Evolutionary conservation across 2,329 filamentous ascomycete species (phyloP).

Genomic region (Penicillium nordicum): DNA sequence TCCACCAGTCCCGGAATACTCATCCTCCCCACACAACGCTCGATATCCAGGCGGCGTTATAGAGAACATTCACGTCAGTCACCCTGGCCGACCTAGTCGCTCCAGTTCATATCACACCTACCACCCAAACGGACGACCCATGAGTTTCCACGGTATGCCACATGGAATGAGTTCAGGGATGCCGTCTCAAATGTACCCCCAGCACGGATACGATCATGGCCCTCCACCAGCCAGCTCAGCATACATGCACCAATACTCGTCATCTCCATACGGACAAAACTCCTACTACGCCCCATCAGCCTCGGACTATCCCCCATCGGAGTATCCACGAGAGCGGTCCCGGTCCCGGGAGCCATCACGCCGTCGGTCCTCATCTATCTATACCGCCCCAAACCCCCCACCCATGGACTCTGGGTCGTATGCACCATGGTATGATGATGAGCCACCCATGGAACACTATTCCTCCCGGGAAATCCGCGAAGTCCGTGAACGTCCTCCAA

Average conservation of each 20-base stretch:
- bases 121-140: constrained; percentile 35
- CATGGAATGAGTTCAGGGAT: constrained; percentile 31
- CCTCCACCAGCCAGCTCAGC: constrained; percentile 39
- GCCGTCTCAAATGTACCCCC: constrained; percentile 21
- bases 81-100: constrained; percentile 28
- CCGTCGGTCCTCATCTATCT: constrained; percentile 34
- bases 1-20: constrained; percentile 30
- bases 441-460: constrained; percentile 23
- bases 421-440: constrained; percentile 30
- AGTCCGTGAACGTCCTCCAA: constrained; percentile 28
- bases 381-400: constrained; percentile 28
- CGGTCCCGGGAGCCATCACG: constrained; percentile 32
- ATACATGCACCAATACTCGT: constrained; percentile 33
- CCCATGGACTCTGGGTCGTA: constrained; percentile 33
- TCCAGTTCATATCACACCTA: constrained; percentile 39
- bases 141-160: constrained; percentile 39
- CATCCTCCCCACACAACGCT: constrained; percentile 30
- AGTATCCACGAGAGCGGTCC: constrained; percentile 35
- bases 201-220: constrained; percentile 34
- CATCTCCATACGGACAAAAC: constrained; percentile 32
- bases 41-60: constrained; percentile 29
- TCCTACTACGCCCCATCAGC: constrained; percentile 30
- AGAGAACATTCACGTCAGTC: constrained; percentile 33
- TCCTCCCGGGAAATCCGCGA: constrained; percentile 32
- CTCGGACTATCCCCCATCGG: constrained; percentile 28